A percentile compares a stretch with the other conserved stretches of the same genome.
Conservation (phyloP, 2,329 filamentous ascomycete genomes). For the Penicillium concentricum region DNA sequence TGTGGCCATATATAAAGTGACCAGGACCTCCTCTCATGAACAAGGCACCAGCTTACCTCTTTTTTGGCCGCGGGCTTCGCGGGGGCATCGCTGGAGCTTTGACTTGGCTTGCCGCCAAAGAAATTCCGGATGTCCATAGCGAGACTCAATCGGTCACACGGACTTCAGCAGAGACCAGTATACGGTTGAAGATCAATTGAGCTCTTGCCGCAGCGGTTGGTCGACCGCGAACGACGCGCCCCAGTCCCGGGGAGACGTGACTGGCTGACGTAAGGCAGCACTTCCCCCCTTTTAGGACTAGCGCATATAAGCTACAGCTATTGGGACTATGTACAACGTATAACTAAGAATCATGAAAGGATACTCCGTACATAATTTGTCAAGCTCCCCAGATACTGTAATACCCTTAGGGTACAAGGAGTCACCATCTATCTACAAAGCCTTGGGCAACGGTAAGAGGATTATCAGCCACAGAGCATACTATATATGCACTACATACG, state of each 20-base stretch:
- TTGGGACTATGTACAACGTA: not conserved
- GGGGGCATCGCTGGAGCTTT: constrained; percentile 51
- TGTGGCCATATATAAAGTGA: not conserved
- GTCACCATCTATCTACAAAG: not conserved
- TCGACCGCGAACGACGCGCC: constrained; percentile 14
- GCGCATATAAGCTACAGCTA: not conserved
- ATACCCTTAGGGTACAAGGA: not conserved
- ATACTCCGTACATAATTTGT: not conserved
- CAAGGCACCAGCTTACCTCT: constrained; percentile 38
- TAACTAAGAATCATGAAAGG: not conserved
- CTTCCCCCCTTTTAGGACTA: constrained; percentile 20
- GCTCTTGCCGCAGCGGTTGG: not conserved
- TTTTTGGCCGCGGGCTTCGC: constrained; percentile 37
- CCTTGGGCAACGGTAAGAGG: not conserved
- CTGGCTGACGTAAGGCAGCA: constrained; percentile 4
- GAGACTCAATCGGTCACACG: not conserved
- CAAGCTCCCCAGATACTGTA: not conserved
- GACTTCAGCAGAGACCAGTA: not conserved
- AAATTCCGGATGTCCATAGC: constrained; percentile 90
- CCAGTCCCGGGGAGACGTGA: constrained; percentile 28
- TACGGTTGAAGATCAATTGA: not conserved
- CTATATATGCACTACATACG: not conserved
- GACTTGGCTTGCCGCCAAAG: constrained; percentile 73
- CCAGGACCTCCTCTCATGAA: not conserved
- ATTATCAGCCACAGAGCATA: not conserved